phyloP scores from a whole-genome alignment of 352 stramenopile species.

The Phytophthora pseudosyringae region DNA sequence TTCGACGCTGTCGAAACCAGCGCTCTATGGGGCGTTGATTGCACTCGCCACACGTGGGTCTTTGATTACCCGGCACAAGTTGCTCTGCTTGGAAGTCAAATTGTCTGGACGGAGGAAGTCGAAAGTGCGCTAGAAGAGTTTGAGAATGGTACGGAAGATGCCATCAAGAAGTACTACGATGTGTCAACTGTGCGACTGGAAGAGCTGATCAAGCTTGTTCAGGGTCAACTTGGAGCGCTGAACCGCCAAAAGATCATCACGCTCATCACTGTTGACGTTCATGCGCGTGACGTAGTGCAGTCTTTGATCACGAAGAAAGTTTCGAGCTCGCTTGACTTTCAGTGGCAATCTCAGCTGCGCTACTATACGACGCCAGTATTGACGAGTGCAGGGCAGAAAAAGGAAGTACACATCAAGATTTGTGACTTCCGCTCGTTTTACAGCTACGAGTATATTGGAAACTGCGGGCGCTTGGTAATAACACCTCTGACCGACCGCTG shows the following conservation, averaged over 20 bases:
- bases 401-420: constrained; percentile 89
- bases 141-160: constrained; percentile 95
- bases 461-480: constrained; percentile 89
- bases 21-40: constrained; percentile 91
- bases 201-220: constrained; percentile 94
- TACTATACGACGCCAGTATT: constrained; percentile 88
- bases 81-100: constrained; percentile 90
- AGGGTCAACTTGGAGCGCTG: constrained; percentile 72
- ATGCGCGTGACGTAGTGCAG: constrained; percentile 95
- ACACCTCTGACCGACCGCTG: constrained; percentile 86
- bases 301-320: constrained; percentile 94
- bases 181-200: constrained; percentile 91
- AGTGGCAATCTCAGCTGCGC: constrained; percentile 96
- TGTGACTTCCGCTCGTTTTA: constrained; percentile 93
- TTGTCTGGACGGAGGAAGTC: constrained; percentile 94
- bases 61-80: constrained; percentile 91
- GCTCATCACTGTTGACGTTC: constrained; percentile 97
- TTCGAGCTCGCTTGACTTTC: constrained; percentile 91
- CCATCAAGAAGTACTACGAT: constrained; percentile 95
- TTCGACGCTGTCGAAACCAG: constrained; percentile 93
- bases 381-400: constrained; percentile 43
- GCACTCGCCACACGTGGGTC: constrained; percentile 86
- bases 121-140: constrained; percentile 93
- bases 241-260: constrained; percentile 95
- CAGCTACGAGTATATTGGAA: constrained; percentile 97